Conservation (phyloP, 2,329 filamentous ascomycete species). For the Zasmidium cellare region DNA sequence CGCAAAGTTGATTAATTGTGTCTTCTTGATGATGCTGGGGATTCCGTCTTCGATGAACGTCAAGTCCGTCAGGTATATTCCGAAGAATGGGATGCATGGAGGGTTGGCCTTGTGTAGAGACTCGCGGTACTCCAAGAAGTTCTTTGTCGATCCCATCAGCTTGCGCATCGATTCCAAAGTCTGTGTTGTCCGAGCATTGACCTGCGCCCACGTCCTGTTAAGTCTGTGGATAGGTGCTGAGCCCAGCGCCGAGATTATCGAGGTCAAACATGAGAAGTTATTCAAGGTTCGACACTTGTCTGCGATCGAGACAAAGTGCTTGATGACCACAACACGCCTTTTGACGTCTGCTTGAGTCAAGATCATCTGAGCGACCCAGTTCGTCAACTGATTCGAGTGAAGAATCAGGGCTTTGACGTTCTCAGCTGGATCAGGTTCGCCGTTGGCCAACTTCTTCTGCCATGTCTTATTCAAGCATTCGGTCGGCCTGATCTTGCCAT, state of each 20-base stretch:
- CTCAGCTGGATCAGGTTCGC: conserved; percentile 79
- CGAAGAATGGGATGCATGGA: conserved; percentile 97
- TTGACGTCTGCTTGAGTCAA: conserved; percentile 91
- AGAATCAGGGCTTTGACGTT: conserved; percentile 96
- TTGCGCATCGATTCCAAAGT: conserved; percentile 88
- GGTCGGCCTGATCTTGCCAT: conserved; percentile 92
- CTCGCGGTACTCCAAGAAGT: conserved; percentile 96
- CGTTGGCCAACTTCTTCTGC: conserved; percentile 89
- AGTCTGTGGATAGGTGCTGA: conserved; percentile 94
- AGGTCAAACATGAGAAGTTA: conserved; percentile 96
- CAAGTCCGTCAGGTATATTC: conserved; percentile 96
- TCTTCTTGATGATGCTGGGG: conserved; percentile 92
- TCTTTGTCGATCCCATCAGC: conserved; percentile 96
- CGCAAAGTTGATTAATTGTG: conserved; percentile 95
- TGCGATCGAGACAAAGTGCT: conserved; percentile 94
- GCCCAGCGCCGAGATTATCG: conserved; percentile 92
- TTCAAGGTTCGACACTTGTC: conserved; percentile 94
- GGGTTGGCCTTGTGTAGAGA: conserved; percentile 89
- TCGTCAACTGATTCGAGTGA: conserved; percentile 97
- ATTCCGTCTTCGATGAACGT: conserved; percentile 99
- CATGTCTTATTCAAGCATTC: conserved; percentile 98
- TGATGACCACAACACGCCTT: conserved; percentile 95
- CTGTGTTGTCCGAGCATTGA: conserved; percentile 78
- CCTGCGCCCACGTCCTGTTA: conserved; percentile 90
- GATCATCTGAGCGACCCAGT: conserved; percentile 99